Base-by-base conservation (phyloP, 345 rosid genomes). In the Combretum micranthum region DNA sequence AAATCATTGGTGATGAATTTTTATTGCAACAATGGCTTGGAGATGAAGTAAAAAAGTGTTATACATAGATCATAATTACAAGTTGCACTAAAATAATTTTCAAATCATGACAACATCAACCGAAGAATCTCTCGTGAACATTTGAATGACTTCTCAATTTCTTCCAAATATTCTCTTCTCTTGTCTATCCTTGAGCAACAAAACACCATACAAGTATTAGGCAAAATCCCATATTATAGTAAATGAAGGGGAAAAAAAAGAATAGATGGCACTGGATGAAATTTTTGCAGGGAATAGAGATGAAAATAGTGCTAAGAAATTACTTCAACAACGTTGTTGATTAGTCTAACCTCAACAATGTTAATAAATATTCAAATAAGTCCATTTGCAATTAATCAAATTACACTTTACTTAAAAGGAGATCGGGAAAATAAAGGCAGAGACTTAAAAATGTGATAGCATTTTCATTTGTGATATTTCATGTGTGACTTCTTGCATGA, bases 71-170 rank as follows among this genome's bases (percentile, higher is more conserved):
- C 15, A 53, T 22, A 5, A 15, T 42, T 13, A 23, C 9, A 11
- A 18, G n/a, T n/a, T n/a, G n/a, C 55, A 44, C 12, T 44, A 12
- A 32, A 43, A 1, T 22, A 18, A 4, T 18, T 25, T n/a, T 15
- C 4, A 9, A 22, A 26, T 64, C 68, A 64, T n/a, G 52, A 78
- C 69, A 88, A 64, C 71, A 92, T 79, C 25, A 88, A 72, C 53
- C 97, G 95, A 53, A 92, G 97, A 60, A 92, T 84, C 53, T 92
- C 85, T 42, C 98, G 95, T 0, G 96, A 92, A 72, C 76, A 57
- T 72, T 86, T 84, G 77, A 92, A 92, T 0, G 98, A 92, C 76
- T 83, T 88, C 74, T 86, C 89, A 0, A 93, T 92, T 81, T 92
- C 98, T 65, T 83, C 95, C 81, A 92, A 70, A 78, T 96, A 92